Conservation (phyloP, 1,284 basidiomycete species). For the Cryptococcus sp. region DNA sequence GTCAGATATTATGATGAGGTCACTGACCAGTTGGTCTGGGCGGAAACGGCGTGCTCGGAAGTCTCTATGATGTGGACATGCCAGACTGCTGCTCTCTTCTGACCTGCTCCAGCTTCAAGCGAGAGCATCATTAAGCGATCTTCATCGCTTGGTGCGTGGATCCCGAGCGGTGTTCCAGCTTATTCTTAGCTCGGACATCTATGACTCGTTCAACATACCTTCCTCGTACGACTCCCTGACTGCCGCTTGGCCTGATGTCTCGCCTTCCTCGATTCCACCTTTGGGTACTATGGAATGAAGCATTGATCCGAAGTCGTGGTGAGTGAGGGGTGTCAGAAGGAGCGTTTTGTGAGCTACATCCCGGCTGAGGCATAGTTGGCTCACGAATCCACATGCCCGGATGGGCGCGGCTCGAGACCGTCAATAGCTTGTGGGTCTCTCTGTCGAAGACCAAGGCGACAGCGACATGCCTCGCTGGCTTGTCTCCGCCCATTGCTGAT, state of each 20-base stretch:
- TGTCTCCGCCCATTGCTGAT: not conserved
- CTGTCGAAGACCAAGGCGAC: conserved; percentile 35
- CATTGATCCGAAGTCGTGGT: not conserved
- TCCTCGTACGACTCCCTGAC: conserved; percentile 46
- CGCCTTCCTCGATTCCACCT: conserved; percentile 43
- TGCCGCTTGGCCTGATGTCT: conserved; percentile 40
- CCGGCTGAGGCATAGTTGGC: conserved; percentile 3
- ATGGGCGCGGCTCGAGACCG: conserved; percentile 42
- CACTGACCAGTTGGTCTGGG: conserved; percentile 24
- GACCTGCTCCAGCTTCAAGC: not conserved
- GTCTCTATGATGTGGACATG: conserved; percentile 30
- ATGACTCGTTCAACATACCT: conserved; percentile 21
- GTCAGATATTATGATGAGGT: not conserved
- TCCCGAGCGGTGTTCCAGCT: conserved; percentile 24
- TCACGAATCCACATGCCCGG: conserved; percentile 43
- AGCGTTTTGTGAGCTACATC: conserved; percentile 1
- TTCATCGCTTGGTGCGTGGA: conserved; percentile 16
- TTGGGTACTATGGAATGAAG: conserved; percentile 33
- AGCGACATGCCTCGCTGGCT: conserved; percentile 34
- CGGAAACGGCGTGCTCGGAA: conserved; percentile 13
- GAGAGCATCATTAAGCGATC: conserved; percentile 17
- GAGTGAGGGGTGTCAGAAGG: not conserved
- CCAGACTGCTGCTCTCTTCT: conserved; percentile 21
- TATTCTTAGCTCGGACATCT: not conserved
- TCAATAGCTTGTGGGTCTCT: conserved; percentile 28